Evolutionary conservation across 2,329 filamentous ascomycete genomes (phyloP).

Genomic region (Sphaerostilbella broomeana): DNA sequence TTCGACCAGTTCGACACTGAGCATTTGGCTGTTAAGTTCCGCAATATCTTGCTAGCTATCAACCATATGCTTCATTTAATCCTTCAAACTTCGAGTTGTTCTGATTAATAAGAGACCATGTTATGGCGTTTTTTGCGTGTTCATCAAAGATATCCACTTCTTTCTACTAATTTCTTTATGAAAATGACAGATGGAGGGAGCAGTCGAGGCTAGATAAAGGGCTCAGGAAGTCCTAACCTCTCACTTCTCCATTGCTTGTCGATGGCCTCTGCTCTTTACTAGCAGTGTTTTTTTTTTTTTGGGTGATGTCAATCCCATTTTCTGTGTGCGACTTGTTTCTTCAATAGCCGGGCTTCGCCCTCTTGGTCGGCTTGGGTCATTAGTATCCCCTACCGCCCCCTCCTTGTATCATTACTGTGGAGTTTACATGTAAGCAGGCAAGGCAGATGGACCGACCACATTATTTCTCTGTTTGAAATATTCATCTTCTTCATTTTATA

Average conservation of each 20-base stretch:
- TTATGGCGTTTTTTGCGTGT: slow-evolving; percentile 2
- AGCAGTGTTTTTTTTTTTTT: neutral
- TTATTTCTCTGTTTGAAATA: too few relatives aligned
- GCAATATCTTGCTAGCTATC: neutral
- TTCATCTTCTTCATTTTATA: too few relatives aligned
- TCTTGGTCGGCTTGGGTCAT: too few relatives aligned
- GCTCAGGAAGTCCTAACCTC: neutral
- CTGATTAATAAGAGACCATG: too few relatives aligned
- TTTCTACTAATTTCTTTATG: slow-evolving; percentile 1
- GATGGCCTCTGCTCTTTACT: neutral
- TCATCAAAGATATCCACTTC: slow-evolving; percentile 5
- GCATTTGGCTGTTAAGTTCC: neutral
- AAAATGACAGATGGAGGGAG: neutral
- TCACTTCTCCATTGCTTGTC: neutral
- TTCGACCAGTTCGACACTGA: neutral
- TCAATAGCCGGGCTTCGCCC: too few relatives aligned
- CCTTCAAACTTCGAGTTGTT: too few relatives aligned
- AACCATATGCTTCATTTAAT: too few relatives aligned
- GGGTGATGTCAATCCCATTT: too few relatives aligned
- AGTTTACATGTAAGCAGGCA: neutral
- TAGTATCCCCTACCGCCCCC: too few relatives aligned
- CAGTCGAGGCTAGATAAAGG: neutral
- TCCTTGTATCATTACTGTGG: neutral
- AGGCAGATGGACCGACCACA: neutral
- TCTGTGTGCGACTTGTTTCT: neutral